Base-by-base conservation (phyloP, 129 eudicot species). In the Lactuca sativa region DNA sequence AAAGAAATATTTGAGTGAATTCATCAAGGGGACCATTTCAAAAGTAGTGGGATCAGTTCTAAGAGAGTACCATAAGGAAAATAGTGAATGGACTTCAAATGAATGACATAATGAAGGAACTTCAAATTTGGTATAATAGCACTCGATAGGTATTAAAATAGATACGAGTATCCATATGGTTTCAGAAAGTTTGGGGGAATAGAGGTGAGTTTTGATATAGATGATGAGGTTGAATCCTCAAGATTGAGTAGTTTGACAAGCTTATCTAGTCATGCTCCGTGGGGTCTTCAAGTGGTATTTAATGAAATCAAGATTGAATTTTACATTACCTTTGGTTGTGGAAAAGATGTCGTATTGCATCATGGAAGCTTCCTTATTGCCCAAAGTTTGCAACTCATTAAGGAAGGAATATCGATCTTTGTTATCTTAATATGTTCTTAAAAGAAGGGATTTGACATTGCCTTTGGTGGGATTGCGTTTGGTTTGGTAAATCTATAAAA, bases 341-440 rank as follows among this genome's bases (percentile, higher is more conserved):
- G 98, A 63, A 89, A 77, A 64, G 96, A 92, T 78, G 98, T 92
- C 2, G 96, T 95, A 15, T 92, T 41, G 98, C 89, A 78, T 91
- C 85, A 34, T 96, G 95, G 51, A 92, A 75, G 78, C 43, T 84
- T 62, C 98, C 98, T 61, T 92, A 92, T 66, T 88, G 76, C 75
- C 78, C 95, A 17, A 80, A 71, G 83, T 57, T 83, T 65, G 74
- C 88, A 37, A 73, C 68, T 55, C 74, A 82, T 40, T 86, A 85
- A 83, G 98, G 98, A 66, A 41, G 7, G 56, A 62, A n/a, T 62
- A 64, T 62, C 62, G 37, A 33, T 34, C 68, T 64, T 48, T 51
- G 15, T 43, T 57, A 58, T 37, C 38, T 7, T 78, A 70, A 17
- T 62, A 51, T 69, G 67, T 75, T 48, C 17, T 33, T 47, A 18